Evolutionary conservation across 2,329 filamentous ascomycete species (phyloP), one percentile per base, ranked within the genome.

Genomic region (Anisogramma anomala): DNA sequence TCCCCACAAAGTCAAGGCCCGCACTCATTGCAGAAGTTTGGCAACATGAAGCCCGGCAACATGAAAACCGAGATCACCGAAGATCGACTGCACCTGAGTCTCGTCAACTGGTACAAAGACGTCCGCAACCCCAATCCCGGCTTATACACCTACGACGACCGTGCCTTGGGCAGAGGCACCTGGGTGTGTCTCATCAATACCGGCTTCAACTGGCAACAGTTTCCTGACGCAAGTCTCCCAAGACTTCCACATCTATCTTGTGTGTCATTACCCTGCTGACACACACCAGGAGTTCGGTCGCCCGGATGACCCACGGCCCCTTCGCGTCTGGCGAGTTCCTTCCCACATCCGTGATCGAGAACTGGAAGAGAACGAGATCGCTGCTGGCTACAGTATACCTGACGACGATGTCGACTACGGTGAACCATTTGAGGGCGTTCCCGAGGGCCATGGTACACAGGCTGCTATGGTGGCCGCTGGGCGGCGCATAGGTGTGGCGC

Each of bases 371-470:
- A 6, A 28, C 0, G 36, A 44, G 22, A 23, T 32, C 10, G 20
- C 8, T 1, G 23, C 4, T 11, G 42, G 42, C 3, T 37, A 36
- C 10, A 41, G 28, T 22, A 14, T 34, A 7, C 36, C 42, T 4
- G 22, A 41, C 15, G 22, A 44, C 17, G 5, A 18, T 3, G 13
- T 13, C 2, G 42, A 44, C 36, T 15, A 36, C 11, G 42, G 36
- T n/a, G 17, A 41, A 3, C 42, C 42, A 0, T 39, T 36, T 11
- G 37, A 39, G 3, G 42, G 42, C 3, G 37, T 32, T 0, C 42
- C 42, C 9, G 37, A 39, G 42, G 42, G 42, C 11, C 37, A 44
- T 10, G 42, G 42, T 6, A 44, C 33, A 4, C 36, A 41, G 36
- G 32, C 27, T 8, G 37, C 42, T 2, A 44, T 44, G 1, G 2